These are phyloP conservation scores for Cyclospora cayetanensis DNA, from an alignment of 169 alveolate species.

Conservation along the genomic window DNA sequence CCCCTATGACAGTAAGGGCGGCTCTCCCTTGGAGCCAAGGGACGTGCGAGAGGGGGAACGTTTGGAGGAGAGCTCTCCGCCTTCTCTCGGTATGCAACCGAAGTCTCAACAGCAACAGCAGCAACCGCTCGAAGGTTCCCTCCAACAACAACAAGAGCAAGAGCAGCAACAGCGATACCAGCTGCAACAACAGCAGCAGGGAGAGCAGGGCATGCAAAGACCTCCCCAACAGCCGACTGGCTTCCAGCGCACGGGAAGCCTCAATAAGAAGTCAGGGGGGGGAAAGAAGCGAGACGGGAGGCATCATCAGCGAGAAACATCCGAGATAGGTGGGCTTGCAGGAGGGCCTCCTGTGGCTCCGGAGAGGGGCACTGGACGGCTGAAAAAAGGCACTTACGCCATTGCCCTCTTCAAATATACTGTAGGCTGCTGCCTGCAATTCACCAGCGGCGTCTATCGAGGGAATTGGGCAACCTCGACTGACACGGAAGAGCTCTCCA, in stretches of 20 bases:
- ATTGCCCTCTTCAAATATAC: neutral
- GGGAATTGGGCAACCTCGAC: neutral
- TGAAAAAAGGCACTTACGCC: neutral
- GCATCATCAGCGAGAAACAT: too few relatives aligned
- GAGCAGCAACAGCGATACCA: constrained; percentile 10
- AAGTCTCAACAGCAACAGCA: constrained; percentile 4
- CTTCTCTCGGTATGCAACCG: too few relatives aligned
- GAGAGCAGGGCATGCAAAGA: neutral
- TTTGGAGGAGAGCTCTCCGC: neutral
- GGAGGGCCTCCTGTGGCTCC: neutral
- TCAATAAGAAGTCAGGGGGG: too few relatives aligned
- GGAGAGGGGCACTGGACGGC: neutral
- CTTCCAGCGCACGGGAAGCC: too few relatives aligned
- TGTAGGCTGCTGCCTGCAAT: neutral
- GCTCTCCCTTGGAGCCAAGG: neutral
- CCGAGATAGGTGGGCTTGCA: too few relatives aligned
- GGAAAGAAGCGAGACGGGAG: too few relatives aligned
- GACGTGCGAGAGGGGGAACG: too few relatives aligned
- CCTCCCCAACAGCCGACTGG: neutral
- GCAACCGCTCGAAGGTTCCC: neutral
- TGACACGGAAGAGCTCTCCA: neutral
- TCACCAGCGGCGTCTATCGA: neutral
- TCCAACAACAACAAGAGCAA: neutral
- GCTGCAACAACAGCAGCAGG: neutral
- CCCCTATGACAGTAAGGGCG: neutral